These are phyloP conservation scores for Lentinula sp. DNA, from an alignment of 768 basidiomycete species.

Conservation along the genomic window DNA sequence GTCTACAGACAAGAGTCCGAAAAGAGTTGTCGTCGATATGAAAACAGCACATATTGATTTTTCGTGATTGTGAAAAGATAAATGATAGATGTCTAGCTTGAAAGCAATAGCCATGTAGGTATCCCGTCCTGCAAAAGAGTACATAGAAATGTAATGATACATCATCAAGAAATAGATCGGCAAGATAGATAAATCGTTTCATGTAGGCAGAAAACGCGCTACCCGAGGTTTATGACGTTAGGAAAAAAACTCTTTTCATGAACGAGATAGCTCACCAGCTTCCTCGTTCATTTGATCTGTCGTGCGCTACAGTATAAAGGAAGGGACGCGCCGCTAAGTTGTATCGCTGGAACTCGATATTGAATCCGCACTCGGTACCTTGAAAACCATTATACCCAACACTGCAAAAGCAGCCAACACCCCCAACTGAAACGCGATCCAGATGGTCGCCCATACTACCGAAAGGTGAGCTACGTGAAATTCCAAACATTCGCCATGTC, in stretches of 20 bases:
- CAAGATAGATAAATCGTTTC: not conserved
- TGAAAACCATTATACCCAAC: conserved; percentile 80
- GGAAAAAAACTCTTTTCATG: too few species aligned
- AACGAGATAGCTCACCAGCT: conserved; percentile 47
- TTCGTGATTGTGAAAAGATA: not conserved
- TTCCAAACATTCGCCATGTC: not conserved
- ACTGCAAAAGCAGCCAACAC: conserved; percentile 75
- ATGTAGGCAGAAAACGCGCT: conserved; percentile 3
- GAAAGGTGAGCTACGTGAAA: not conserved
- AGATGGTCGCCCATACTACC: conserved; percentile 79
- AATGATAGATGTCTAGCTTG: not conserved
- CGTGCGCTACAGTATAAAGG: conserved; percentile 33
- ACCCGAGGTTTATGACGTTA: not conserved
- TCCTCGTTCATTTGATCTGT: conserved; percentile 59
- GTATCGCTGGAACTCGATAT: conserved; percentile 4
- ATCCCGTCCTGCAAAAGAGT: not conserved
- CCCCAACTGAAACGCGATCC: conserved; percentile 76
- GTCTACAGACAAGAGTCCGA: too few species aligned
- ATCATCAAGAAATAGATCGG: not conserved
- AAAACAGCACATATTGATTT: not conserved
- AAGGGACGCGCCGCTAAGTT: conserved; percentile 1
- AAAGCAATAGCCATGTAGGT: not conserved
- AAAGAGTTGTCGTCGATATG: not conserved
- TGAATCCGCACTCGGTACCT: conserved; percentile 34
- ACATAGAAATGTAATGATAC: not conserved